These are phyloP conservation scores for Aspergillus sp. DNA, from an alignment of 2,329 filamentous ascomycete species.

Conservation along the genomic window DNA sequence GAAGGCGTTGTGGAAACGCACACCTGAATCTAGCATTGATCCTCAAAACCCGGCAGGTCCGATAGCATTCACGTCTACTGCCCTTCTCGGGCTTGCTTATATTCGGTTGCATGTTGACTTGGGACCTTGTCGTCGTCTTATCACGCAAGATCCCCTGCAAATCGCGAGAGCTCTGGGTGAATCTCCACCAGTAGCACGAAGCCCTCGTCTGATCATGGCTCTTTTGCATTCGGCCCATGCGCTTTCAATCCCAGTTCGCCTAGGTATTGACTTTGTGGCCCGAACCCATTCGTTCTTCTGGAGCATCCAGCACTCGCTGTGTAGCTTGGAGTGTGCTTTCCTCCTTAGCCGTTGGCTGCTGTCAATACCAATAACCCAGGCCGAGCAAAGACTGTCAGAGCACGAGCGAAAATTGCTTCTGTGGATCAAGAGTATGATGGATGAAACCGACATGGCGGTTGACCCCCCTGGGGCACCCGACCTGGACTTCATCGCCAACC, in stretches of 20 bases:
- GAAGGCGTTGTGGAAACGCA: constrained; percentile 57
- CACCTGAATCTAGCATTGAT: constrained; percentile 56
- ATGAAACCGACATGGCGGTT: constrained; percentile 52
- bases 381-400: constrained; percentile 47
- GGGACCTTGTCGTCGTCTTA: constrained; percentile 50
- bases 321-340: constrained; percentile 57
- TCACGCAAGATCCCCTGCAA: constrained; percentile 49
- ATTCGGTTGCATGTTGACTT: constrained; percentile 52
- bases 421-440: constrained; percentile 54
- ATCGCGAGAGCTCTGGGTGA: constrained; percentile 50
- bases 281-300: constrained; percentile 57
- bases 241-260: constrained; percentile 55
- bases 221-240: constrained; percentile 57
- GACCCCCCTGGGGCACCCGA: constrained; percentile 42
- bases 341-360: constrained; percentile 51
- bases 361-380: constrained; percentile 46
- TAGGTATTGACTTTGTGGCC: constrained; percentile 57
- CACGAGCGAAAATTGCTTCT: constrained; percentile 51
- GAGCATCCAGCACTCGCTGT: constrained; percentile 58
- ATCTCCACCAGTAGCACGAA: constrained; percentile 46
- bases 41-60: constrained; percentile 56
- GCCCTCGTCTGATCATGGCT: constrained; percentile 52
- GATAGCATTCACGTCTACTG: constrained; percentile 56
- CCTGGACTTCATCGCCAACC: constrained; percentile 46
- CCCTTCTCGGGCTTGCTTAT: constrained; percentile 50